Conservation (phyloP, 306 rosid genomes). For the Abrus precatorius region DNA sequence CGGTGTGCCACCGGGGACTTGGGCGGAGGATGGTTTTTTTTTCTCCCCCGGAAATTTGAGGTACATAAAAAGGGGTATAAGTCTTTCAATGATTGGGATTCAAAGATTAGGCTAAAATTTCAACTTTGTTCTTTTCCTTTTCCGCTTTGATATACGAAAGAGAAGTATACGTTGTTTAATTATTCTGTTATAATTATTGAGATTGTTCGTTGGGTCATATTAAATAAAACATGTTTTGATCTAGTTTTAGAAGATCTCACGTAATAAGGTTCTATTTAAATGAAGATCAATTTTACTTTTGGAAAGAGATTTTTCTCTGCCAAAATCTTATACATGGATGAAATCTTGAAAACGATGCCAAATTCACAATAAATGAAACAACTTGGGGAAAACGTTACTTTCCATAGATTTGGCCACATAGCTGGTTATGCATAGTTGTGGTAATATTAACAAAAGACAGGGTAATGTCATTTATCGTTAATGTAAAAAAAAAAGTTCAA, state of each 20-base stretch:
- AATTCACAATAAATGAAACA: constrained; percentile 16
- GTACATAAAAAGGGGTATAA: neutral
- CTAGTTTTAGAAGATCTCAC: constrained; percentile 26
- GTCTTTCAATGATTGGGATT: constrained; percentile 28
- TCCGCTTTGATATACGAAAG: neutral
- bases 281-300: neutral
- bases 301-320: neutral
- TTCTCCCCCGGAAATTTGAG: constrained; percentile 6
- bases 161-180: neutral
- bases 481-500: too few species aligned
- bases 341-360: neutral
- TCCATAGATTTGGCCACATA: neutral
- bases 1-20: constrained; percentile 42
- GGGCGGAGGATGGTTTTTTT: constrained; percentile 1
- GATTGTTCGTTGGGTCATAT: constrained; percentile 4
- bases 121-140: neutral
- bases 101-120: constrained; percentile 4
- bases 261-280: neutral
- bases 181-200: neutral
- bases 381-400: neutral
- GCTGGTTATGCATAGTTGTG: too few species aligned
- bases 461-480: too few species aligned
- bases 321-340: neutral
- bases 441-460: too few species aligned
- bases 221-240: constrained; percentile 27